A percentile compares a stretch with the other conserved stretches of the same genome.
Conservation (phyloP, 305 asterid genomes). For the Rubia tinctorum region DNA sequence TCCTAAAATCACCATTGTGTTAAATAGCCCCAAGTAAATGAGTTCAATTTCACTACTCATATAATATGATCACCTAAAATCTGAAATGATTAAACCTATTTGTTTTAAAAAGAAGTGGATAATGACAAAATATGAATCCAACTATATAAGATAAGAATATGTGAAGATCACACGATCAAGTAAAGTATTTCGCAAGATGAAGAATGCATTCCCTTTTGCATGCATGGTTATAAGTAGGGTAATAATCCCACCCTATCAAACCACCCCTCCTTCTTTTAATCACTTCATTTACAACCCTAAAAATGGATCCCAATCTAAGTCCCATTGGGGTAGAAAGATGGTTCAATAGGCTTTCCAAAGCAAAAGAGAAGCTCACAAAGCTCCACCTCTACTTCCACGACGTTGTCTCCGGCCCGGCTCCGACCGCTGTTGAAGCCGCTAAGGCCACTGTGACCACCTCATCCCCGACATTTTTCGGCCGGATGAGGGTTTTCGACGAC, state of each 20-base stretch:
- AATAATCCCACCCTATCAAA: background rate
- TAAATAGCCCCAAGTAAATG: too few species aligned
- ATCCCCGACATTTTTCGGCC: slow-evolving; percentile 16
- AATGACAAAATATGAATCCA: too few species aligned
- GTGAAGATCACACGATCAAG: background rate
- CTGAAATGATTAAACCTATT: too few species aligned
- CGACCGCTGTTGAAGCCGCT: slow-evolving; percentile 16
- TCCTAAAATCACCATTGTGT: too few species aligned
- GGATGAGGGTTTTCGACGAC: slow-evolving; percentile 16
- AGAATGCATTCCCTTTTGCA: background rate
- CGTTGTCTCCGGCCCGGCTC: slow-evolving; percentile 10
- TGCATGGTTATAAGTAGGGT: background rate
- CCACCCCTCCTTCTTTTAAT: background rate
- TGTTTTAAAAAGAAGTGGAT: too few species aligned
- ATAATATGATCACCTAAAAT: too few species aligned
- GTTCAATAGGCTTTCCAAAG: slow-evolving; percentile 21
- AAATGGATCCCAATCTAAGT: background rate
- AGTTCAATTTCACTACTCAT: too few species aligned
- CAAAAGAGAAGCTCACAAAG: slow-evolving; percentile 24
- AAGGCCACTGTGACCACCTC: slow-evolving; percentile 13
- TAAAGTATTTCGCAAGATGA: background rate
- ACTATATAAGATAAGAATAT: too few species aligned
- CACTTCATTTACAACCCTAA: background rate
- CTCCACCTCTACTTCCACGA: slow-evolving; percentile 36
- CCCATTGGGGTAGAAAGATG: slow-evolving; percentile 28